Evolutionary conservation across 371 early-diverging fungal genomes (phyloP), one percentile per base, ranked within the genome.

Genomic region (Polyrhizophydium stewartii): DNA sequence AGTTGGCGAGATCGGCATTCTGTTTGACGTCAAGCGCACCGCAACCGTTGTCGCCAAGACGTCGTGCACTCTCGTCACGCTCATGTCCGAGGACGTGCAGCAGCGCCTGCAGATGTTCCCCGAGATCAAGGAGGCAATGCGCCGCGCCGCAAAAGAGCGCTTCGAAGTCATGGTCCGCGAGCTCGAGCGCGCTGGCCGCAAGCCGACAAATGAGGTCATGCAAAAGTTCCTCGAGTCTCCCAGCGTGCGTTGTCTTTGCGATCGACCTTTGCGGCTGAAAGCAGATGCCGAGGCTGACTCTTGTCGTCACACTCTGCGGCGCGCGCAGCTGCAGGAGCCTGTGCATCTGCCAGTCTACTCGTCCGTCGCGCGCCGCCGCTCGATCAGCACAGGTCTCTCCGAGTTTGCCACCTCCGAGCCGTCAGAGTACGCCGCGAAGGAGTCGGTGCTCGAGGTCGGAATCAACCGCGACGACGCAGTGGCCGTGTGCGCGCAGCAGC

Each of bases 1-100:
- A 61, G 77, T 85, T 70, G 86, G 83, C 2, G 95, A 94, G 63
- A 90, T 95, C 31, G 93, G 91, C 0, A 84, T 93, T 6, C 73
- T 93, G 1, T 91, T 89, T 64, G 83, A 87, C 21, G 83, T 90
- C 51, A 80, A 87, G 6, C 77, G 94, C 10, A 90, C 92, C 17
- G 92, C 93, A 35, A 89, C 86, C 21, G 92, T 94, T 1, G 68
- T 87, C 30, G 87, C 90, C 22, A 78, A 81, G 38, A 80, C 80
- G n/a, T 84, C 83, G 45, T 88, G 90, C 59, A 75, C 85, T 13
- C 78, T 91, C 0, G 88, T 85, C 9, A 77, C 75, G 0, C 68
- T 92, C 9, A 84, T 85, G 0, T 77, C 84, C 1, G 83, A 85
- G 9, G 83, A 87, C 38, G 38, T 76, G 37, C 43, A 59, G 21